phyloP scores from a whole-genome alignment of 345 rosid species.

The Lepidium aucheri region DNA sequence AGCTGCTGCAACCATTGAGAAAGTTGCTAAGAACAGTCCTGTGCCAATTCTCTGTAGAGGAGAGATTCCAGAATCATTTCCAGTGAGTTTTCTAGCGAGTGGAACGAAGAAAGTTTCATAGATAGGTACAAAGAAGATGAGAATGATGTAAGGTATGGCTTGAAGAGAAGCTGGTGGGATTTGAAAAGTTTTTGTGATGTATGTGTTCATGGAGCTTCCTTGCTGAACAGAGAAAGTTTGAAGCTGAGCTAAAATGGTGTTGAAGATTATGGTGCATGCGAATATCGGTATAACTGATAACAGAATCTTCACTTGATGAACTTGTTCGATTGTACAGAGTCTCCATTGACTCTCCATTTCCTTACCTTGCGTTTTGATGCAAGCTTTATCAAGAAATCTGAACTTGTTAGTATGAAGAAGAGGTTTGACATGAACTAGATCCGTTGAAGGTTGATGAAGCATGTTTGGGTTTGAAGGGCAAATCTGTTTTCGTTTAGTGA shows the following conservation, averaged over 20 bases:
- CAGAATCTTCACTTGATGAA: slow-evolving; percentile 56
- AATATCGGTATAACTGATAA: slow-evolving; percentile 47
- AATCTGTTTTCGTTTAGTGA: slow-evolving; percentile 57
- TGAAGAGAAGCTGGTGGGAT: slow-evolving; percentile 60
- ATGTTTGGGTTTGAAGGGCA: slow-evolving; percentile 62
- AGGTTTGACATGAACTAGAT: slow-evolving; percentile 12
- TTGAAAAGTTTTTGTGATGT: slow-evolving; percentile 26
- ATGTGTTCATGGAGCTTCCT: slow-evolving; percentile 47
- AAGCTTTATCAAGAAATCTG: slow-evolving; percentile 90
- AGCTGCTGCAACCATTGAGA: slow-evolving; percentile 63
- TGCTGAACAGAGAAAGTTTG: slow-evolving; percentile 70
- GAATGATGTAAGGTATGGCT: slow-evolving; percentile 46
- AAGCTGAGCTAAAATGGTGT: slow-evolving; percentile 55
- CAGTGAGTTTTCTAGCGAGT: slow-evolving; percentile 30
- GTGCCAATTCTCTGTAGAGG: slow-evolving; percentile 50
- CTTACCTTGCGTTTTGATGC: slow-evolving; percentile 56
- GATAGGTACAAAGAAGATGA: slow-evolving; percentile 43
- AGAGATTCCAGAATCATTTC: slow-evolving; percentile 41
- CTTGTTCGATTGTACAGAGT: slow-evolving; percentile 64
- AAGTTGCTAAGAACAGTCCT: slow-evolving; percentile 46
- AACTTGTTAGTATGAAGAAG: slow-evolving; percentile 52
- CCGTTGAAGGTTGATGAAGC: too few relatives aligned
- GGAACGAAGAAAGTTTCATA: slow-evolving; percentile 44
- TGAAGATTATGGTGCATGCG: slow-evolving; percentile 54
- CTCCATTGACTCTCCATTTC: slow-evolving; percentile 76